Conservation (phyloP, 2,329 filamentous ascomycete species). For the Aureobasidium musti region DNA sequence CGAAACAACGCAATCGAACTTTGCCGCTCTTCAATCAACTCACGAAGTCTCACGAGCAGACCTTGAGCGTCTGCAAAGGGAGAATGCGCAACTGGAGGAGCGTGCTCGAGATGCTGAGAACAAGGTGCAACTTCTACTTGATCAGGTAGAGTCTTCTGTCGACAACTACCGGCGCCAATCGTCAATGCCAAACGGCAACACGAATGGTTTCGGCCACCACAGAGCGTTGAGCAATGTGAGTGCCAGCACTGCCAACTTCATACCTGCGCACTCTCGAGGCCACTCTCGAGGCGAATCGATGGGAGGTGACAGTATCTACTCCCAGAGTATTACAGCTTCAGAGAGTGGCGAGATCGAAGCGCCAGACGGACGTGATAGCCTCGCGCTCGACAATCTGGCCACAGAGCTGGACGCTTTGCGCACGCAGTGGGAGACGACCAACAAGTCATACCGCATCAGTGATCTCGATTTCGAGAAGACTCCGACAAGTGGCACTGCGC, state of each 20-base stretch:
- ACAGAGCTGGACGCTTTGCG: constrained; percentile 84
- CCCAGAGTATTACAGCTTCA: constrained; percentile 46
- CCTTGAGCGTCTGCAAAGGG: constrained; percentile 77
- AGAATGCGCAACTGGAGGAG: constrained; percentile 78
- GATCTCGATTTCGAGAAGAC: constrained; percentile 47
- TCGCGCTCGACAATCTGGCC: constrained; percentile 86
- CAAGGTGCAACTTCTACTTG: constrained; percentile 87
- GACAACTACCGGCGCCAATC: constrained; percentile 87
- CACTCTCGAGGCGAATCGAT: constrained; percentile 58
- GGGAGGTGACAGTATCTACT: constrained; percentile 60
- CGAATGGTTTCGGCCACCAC: constrained; percentile 51
- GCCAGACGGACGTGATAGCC: constrained; percentile 55
- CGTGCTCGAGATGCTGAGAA: constrained; percentile 88
- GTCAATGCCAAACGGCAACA: constrained; percentile 42
- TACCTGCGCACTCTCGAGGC: constrained; percentile 41
- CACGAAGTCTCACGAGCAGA: constrained; percentile 60
- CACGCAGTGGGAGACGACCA: constrained; percentile 92
- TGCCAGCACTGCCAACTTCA: constrained; percentile 44
- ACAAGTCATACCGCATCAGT: constrained; percentile 90
- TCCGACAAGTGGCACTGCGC: constrained; percentile 24
- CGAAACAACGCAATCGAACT: constrained; percentile 44
- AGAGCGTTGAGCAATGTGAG: constrained; percentile 41
- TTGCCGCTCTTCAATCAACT: constrained; percentile 54
- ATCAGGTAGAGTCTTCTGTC: constrained; percentile 91
- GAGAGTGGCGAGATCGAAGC: constrained; percentile 34